These are phyloP conservation scores for Phytophthora cryptogea DNA, from an alignment of 352 stramenopile species.

Conservation along the genomic window DNA sequence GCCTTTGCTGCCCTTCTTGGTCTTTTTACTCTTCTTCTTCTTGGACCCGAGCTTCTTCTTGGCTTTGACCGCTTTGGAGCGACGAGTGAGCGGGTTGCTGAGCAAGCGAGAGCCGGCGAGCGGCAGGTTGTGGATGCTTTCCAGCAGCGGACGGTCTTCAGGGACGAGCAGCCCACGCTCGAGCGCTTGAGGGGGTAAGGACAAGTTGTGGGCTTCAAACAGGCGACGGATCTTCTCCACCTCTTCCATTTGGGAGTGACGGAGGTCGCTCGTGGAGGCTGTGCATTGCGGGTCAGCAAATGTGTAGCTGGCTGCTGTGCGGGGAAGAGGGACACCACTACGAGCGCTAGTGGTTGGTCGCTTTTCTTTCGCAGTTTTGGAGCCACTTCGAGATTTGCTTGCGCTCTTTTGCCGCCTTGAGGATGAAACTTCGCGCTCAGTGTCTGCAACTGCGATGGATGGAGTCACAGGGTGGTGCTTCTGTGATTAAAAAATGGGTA, in stretches of 20 bases:
- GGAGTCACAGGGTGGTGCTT: not conserved
- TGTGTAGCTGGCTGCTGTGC: not conserved
- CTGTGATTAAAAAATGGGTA: slow-evolving; percentile 5
- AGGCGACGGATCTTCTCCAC: slow-evolving; percentile 66
- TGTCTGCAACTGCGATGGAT: not conserved
- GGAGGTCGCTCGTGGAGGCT: slow-evolving; percentile 56
- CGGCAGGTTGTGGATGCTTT: slow-evolving; percentile 59
- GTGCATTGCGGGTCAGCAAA: slow-evolving; percentile 4
- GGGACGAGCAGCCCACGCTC: slow-evolving; percentile 64
- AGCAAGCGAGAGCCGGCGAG: slow-evolving; percentile 51
- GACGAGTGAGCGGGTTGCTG: slow-evolving; percentile 42
- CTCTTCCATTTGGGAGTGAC: slow-evolving; percentile 57
- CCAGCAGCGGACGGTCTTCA: slow-evolving; percentile 54
- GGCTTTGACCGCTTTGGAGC: slow-evolving; percentile 25
- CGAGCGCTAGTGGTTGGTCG: slow-evolving; percentile 3
- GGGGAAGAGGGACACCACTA: slow-evolving; percentile 3
- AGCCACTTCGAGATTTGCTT: slow-evolving; percentile 7
- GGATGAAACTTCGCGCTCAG: slow-evolving; percentile 3
- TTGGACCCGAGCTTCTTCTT: slow-evolving; percentile 44
- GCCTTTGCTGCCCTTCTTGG: slow-evolving; percentile 38
- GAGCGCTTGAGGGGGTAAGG: slow-evolving; percentile 40
- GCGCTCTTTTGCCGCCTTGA: slow-evolving; percentile 16
- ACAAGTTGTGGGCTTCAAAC: slow-evolving; percentile 60
- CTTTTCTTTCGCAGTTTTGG: slow-evolving; percentile 19
- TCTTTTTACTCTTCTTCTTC: slow-evolving; percentile 58